A percentile compares a stretch with the other conserved stretches of the same genome.
Evolutionary conservation across 1,284 basidiomycete species (phyloP).

Genomic region (Ceratobasidium sp.): DNA sequence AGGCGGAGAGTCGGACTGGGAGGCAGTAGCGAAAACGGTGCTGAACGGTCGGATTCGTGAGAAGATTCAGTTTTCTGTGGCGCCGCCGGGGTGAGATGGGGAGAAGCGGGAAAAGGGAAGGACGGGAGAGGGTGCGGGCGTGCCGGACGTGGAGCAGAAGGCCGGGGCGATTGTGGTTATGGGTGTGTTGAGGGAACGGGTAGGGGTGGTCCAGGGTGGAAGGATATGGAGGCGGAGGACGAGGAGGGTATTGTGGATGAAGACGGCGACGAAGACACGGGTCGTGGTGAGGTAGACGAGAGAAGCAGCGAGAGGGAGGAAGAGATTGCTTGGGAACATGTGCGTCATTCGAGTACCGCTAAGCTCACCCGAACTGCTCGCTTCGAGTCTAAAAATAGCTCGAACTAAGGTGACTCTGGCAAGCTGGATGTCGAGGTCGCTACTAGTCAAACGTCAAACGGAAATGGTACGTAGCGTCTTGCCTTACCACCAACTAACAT

Average conservation of each 20-base stretch:
- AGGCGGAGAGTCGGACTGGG: slow-evolving; percentile 94
- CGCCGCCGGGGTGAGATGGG: slow-evolving; percentile 61
- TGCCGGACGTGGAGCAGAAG: slow-evolving; percentile 78
- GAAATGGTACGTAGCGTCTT: slow-evolving; percentile 5
- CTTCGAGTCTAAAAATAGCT: slow-evolving; percentile 52
- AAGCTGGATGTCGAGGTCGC: slow-evolving; percentile 2
- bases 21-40: slow-evolving; percentile 95
- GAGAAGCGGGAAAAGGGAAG: slow-evolving; percentile 51
- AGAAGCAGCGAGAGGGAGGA: slow-evolving; percentile 49
- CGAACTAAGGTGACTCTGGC: slow-evolving; percentile 51
- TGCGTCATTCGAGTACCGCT: slow-evolving; percentile 51
- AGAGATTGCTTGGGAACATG: slow-evolving; percentile 65
- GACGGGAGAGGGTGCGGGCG: slow-evolving; percentile 51
- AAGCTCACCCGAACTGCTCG: slow-evolving; percentile 47
- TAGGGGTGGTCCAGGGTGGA: slow-evolving; percentile 54
- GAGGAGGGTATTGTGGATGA: slow-evolving; percentile 52
- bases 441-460: slow-evolving; percentile 5
- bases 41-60: slow-evolving; percentile 98
- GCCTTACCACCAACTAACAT: no score
- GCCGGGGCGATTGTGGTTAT: slow-evolving; percentile 85
- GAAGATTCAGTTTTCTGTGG: slow-evolving; percentile 90
- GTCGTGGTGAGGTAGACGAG: slow-evolving; percentile 54
- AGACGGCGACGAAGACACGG: slow-evolving; percentile 53
- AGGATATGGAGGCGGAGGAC: slow-evolving; percentile 65
- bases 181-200: slow-evolving; percentile 84